These are phyloP conservation scores for Chlorophyllum brunneum DNA, from an alignment of 768 basidiomycete genomes.

Conservation along the genomic window DNA sequence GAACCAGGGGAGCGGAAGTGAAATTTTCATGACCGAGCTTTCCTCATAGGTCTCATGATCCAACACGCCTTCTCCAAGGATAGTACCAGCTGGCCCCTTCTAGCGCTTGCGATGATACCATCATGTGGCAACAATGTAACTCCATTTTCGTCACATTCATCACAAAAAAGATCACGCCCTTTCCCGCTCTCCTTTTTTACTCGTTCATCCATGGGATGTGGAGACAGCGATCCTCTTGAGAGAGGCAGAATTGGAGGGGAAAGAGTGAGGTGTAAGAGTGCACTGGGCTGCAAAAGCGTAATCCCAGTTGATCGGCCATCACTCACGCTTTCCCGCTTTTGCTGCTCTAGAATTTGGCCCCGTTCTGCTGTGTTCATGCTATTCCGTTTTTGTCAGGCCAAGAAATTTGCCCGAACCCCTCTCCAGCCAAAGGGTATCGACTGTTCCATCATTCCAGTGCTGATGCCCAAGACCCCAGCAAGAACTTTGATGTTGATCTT, in stretches of 20 bases:
- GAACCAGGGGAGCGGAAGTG: no score
- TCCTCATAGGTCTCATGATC: constrained; percentile 14
- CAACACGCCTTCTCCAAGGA: constrained; percentile 32
- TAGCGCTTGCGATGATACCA: constrained; percentile 26
- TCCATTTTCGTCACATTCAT: constrained; percentile 43
- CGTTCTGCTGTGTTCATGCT: background rate
- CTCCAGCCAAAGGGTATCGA: constrained; percentile 37
- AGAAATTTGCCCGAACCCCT: constrained; percentile 22
- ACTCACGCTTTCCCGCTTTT: background rate
- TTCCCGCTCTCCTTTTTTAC: constrained; percentile 18
- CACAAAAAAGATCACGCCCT: constrained; percentile 29
- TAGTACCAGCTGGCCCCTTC: constrained; percentile 27
- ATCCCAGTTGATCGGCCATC: background rate
- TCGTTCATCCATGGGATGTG: background rate
- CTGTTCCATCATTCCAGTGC: constrained; percentile 25
- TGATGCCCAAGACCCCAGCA: constrained; percentile 25
- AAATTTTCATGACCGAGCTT: constrained; percentile 3
- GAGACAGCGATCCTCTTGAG: constrained; percentile 1
- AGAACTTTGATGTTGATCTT: constrained; percentile 31
- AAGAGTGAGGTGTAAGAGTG: constrained; percentile 30
- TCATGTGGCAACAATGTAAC: constrained; percentile 24
- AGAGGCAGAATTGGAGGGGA: background rate
- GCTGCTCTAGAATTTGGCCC: background rate
- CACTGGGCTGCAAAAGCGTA: constrained; percentile 29
- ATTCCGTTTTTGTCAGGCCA: constrained; percentile 15